Evolutionary conservation across 495 filamentous ascomycete genomes (phyloP).

Genomic region (Aspergillus nanangensis): DNA sequence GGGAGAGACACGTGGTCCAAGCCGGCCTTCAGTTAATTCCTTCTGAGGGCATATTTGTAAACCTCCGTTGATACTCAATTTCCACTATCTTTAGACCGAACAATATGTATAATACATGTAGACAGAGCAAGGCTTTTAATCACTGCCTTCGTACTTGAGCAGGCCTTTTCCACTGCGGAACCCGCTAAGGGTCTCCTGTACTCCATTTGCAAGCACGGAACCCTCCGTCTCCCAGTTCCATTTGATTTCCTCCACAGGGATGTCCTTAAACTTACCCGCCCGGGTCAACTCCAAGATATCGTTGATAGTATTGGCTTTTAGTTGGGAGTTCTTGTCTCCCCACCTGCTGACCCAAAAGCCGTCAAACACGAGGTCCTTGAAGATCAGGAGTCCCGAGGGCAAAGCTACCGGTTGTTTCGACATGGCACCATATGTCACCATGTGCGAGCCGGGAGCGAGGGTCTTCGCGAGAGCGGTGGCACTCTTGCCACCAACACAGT

Average conservation of each 20-base stretch:
- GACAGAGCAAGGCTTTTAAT: too few species aligned
- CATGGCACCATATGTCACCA: slow-evolving; percentile 98
- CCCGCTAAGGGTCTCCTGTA: slow-evolving; percentile 73
- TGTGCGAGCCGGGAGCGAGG: slow-evolving; percentile 58
- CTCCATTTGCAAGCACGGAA: slow-evolving; percentile 54
- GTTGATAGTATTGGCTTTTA: slow-evolving; percentile 73
- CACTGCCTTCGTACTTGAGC: slow-evolving; percentile 66
- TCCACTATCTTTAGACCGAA: too few species aligned
- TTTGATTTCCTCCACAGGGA: slow-evolving; percentile 68
- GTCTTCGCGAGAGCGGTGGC: slow-evolving; percentile 67
- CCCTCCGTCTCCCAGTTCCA: slow-evolving; percentile 80
- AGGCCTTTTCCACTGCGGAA: slow-evolving; percentile 84
- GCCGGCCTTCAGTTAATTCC: too few species aligned
- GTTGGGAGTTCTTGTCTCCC: slow-evolving; percentile 68
- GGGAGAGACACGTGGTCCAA: too few species aligned
- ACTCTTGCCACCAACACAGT: slow-evolving; percentile 91
- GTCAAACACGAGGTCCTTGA: slow-evolving; percentile 79
- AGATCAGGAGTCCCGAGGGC: slow-evolving; percentile 78
- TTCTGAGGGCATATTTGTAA: too few species aligned
- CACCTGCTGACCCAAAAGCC: slow-evolving; percentile 95
- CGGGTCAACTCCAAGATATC: slow-evolving; percentile 74
- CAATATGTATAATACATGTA: too few species aligned
- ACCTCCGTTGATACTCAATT: too few species aligned
- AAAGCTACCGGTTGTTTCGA: slow-evolving; percentile 73
- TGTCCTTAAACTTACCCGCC: slow-evolving; percentile 73